Percentiles rank a stretch among this genome's conserved stretches.
phyloP scores from a whole-genome alignment of 1,139 yeast species.

The Kodamaea anthophila region DNA sequence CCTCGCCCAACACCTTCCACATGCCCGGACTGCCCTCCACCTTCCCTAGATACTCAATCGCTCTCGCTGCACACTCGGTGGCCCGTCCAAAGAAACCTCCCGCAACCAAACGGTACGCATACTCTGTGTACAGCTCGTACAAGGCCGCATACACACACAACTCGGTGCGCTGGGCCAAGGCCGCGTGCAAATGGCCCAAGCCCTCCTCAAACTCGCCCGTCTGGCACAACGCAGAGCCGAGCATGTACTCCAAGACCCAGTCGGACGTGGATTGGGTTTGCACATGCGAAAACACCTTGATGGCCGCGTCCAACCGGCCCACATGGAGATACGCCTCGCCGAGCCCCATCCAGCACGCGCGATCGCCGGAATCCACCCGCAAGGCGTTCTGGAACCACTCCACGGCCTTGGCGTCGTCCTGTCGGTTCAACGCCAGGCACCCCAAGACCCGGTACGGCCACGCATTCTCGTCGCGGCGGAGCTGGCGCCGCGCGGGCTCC shows the following conservation, averaged over 20 bases:
- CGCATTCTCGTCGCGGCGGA: constrained; percentile 36
- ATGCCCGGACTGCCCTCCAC: constrained; percentile 42
- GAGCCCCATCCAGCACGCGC: constrained; percentile 84
- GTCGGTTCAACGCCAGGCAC: constrained; percentile 63
- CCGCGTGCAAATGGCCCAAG: constrained; percentile 23
- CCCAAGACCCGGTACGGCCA: constrained; percentile 95
- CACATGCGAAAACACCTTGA: constrained; percentile 72
- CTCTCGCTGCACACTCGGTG: constrained; percentile 31
- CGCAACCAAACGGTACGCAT: constrained; percentile 45
- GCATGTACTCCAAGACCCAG: constrained; percentile 61
- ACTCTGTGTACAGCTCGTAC: constrained; percentile 50
- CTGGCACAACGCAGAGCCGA: constrained; percentile 55
- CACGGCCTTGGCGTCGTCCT: constrained; percentile 73
- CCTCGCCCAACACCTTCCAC: constrained; percentile 52
- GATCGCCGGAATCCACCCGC: constrained; percentile 59
- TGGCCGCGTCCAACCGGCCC: constrained; percentile 84
- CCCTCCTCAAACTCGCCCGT: constrained; percentile 37
- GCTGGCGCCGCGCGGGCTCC: constrained; percentile 49
- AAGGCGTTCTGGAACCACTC: constrained; percentile 86
- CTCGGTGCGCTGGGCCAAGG: constrained; percentile 40
- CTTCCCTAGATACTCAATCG: constrained; percentile 43
- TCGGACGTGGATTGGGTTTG: constrained; percentile 16
- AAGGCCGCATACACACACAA: constrained; percentile 53
- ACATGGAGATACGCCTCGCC: constrained; percentile 88
- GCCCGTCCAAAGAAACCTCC: constrained; percentile 66